Evolutionary conservation across 2,329 filamentous ascomycete species (phyloP).

Genomic region (Ilyonectria sp.): DNA sequence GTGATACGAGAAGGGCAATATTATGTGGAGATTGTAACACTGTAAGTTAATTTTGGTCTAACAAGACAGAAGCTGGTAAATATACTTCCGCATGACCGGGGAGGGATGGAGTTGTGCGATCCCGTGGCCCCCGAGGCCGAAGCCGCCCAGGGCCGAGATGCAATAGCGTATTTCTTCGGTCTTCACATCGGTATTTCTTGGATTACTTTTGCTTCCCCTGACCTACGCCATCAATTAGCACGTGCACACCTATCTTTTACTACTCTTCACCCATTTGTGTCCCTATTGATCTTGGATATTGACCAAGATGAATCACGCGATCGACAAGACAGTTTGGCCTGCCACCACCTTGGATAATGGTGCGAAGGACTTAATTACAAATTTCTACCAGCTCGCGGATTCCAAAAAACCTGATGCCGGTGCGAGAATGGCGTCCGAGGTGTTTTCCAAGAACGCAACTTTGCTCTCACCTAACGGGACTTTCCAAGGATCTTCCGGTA

Average conservation of each 20-base stretch:
- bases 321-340: not conserved
- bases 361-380: not conserved
- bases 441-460: not conserved
- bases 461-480: too few species aligned
- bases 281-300: not conserved
- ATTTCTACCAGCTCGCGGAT: not conserved
- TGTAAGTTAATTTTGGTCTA: not conserved
- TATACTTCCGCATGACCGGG: not conserved
- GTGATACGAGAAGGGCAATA: too few species aligned
- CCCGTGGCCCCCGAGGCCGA: too few species aligned
- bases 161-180: too few species aligned
- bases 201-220: too few species aligned
- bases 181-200: too few species aligned
- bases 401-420: not conserved
- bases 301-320: not conserved
- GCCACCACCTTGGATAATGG: not conserved
- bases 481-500: too few species aligned
- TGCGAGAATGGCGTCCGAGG: not conserved
- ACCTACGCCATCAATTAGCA: too few species aligned
- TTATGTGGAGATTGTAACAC: not conserved
- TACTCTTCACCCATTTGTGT: not conserved
- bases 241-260: too few species aligned
- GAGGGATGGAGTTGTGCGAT: too few species aligned
- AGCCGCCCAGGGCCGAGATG: too few species aligned
- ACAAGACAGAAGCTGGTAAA: not conserved